Conservation (phyloP, 257 asterid species). For the Penstemon newberryi region DNA sequence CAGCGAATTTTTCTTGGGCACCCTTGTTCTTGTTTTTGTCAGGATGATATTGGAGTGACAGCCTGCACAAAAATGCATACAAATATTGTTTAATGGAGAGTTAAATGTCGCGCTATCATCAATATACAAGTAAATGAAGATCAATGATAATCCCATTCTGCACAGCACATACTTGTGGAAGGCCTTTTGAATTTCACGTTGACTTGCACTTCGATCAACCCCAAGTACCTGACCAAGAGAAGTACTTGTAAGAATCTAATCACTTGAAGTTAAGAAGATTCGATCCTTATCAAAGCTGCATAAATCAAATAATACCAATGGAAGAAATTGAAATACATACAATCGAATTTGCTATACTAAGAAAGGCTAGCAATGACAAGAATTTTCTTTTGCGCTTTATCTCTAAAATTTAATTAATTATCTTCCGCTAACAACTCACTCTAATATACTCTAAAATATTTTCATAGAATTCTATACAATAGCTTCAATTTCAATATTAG, state of each 20-base stretch:
- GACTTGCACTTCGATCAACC: slow-evolving; percentile 73
- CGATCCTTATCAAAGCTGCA: background rate
- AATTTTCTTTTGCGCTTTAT: background rate
- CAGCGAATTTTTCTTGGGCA: slow-evolving; percentile 89
- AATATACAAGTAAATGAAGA: background rate
- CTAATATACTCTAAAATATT: no score
- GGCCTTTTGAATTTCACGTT: slow-evolving; percentile 92
- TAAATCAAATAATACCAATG: background rate
- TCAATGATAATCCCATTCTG: background rate
- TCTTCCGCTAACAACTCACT: background rate
- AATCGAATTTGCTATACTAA: no score
- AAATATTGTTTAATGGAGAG: slow-evolving; percentile 7
- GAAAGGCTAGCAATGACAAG: background rate
- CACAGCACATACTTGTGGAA: slow-evolving; percentile 72
- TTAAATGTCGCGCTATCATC: background rate
- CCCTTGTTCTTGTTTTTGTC: slow-evolving; percentile 94
- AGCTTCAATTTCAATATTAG: no score
- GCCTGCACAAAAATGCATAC: slow-evolving; percentile 42
- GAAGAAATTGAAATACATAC: background rate
- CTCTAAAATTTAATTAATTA: background rate
- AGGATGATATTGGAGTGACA: slow-evolving; percentile 93
- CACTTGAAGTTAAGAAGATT: background rate
- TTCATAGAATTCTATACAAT: no score
- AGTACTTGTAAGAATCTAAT: slow-evolving; percentile 16
- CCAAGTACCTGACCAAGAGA: slow-evolving; percentile 72